A percentile compares a stretch with the other conserved stretches of the same genome.
These are phyloP conservation scores for Coemansia sp. DNA, from an alignment of 192 early-diverging fungal species.

Conservation along the genomic window DNA sequence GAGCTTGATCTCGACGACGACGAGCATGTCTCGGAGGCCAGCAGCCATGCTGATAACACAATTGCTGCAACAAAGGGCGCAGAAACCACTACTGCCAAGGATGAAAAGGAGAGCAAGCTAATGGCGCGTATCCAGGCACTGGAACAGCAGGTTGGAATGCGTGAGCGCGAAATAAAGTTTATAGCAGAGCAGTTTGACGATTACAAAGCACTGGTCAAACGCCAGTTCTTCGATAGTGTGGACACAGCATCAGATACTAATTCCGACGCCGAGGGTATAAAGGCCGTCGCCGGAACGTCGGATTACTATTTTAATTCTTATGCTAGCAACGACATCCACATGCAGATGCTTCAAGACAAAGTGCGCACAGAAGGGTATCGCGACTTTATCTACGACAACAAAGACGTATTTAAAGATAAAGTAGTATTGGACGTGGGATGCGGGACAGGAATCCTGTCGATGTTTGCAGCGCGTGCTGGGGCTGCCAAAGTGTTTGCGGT, in stretches of 20 bases:
- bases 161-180: conserved; percentile 56
- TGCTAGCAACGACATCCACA: conserved; percentile 60
- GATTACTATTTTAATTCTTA: conserved; percentile 60
- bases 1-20: conserved; percentile 63
- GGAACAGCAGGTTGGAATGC: conserved; percentile 57
- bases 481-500: conserved; percentile 91
- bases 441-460: conserved; percentile 92
- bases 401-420: conserved; percentile 79
- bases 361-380: conserved; percentile 94
- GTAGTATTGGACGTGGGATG: conserved; percentile 93
- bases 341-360: conserved; percentile 96
- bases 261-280: not conserved
- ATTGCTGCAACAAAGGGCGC: conserved; percentile 31
- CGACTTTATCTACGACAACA: conserved; percentile 86
- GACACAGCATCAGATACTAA: conserved; percentile 16
- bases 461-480: conserved; percentile 94
- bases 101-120: conserved; percentile 59
- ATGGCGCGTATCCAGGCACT: conserved; percentile 55
- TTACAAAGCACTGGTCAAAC: conserved; percentile 67
- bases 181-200: conserved; percentile 64
- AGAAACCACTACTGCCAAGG: not conserved
- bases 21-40: conserved; percentile 17
- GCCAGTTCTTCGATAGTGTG: conserved; percentile 64
- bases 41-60: conserved; percentile 11
- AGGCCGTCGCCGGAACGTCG: conserved; percentile 17